These are phyloP conservation scores for Cladophialophora bantiana DNA, from an alignment of 2,329 filamentous ascomycete species.

Conservation along the genomic window DNA sequence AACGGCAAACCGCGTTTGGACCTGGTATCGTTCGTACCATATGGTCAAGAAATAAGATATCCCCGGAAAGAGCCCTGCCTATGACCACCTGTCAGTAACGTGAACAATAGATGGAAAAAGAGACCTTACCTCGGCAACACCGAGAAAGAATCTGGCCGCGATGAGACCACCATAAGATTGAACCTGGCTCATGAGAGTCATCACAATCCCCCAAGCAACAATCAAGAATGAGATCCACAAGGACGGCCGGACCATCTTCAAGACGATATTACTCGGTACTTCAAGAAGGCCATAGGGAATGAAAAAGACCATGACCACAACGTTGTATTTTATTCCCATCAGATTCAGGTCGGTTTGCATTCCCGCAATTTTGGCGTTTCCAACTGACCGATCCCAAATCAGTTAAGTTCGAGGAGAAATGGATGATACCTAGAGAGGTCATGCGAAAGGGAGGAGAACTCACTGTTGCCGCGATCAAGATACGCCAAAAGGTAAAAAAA, in stretches of 20 bases:
- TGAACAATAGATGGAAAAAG: too few relatives aligned
- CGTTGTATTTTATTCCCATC: conserved; percentile 30
- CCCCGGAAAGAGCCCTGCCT: conserved; percentile 48
- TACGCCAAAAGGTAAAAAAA: not conserved
- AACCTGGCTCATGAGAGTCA: not conserved
- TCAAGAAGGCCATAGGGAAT: conserved; percentile 65
- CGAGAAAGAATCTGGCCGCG: not conserved
- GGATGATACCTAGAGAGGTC: not conserved
- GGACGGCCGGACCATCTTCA: conserved; percentile 55
- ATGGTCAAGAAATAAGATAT: conserved; percentile 33
- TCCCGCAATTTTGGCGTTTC: conserved; percentile 55
- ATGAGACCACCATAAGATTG: not conserved
- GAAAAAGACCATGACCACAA: conserved; percentile 63
- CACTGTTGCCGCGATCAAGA: not conserved
- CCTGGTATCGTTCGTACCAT: conserved; percentile 55
- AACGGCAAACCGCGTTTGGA: conserved; percentile 53
- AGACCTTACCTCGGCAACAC: not conserved
- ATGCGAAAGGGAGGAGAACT: not conserved
- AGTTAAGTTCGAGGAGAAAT: not conserved
- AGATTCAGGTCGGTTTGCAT: conserved; percentile 53
- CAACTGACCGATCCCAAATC: conserved; percentile 42
- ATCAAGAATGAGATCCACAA: conserved; percentile 46
- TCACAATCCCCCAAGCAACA: conserved; percentile 47
- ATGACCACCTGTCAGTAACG: not conserved
- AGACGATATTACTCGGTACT: conserved; percentile 68